Evolutionary conservation across 202 grass and related monocot genomes (phyloP), one percentile per base, ranked within the genome.

Genomic region (Carex arenaria): DNA sequence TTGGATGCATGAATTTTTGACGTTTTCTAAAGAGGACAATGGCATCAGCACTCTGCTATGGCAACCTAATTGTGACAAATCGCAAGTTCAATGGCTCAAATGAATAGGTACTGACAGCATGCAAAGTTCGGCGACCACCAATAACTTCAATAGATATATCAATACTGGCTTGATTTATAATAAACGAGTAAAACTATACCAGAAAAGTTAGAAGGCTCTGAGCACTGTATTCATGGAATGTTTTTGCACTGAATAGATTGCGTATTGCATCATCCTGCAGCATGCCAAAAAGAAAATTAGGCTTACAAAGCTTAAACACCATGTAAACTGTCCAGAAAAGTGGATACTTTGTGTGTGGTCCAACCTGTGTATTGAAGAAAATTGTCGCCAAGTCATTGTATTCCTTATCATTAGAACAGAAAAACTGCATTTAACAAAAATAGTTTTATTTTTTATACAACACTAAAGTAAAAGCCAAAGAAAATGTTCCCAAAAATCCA

Each of bases 371-470:
- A 84, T 99, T 99, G 89, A 99, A 99, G 89, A 99, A 99, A 90
- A 99, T 99, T 68, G 96, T 99, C 56, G 96, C 96, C 85, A 99
- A 86, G 86, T 99, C 96, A 88, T 99, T 99, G 87, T 99, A 99
- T 81, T 99, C 96, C 34, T 91, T 94, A 53, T 94, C 91, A 78
- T 89, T 93, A 43, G 96, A 87, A 90, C 96, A 99, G 85, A 95
- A 92, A 80, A 99, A 99, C 96, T 99, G 93, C 82, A 89, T 64
- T 57, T 80, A 0, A 42, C 31, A 54, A 74, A 52, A 73, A n/a
- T 6, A 18, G 20, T 30, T 74, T 5, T 30, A 30, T 30, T 7
- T 53, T 74, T 53, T 53, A 54, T 31, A 15, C 47, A 74, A 54
- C 76, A 84, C 40, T 36, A n/a, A 86, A 10, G 80, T 45, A 49